These are phyloP conservation scores for Graphilbum sp. DNA, from an alignment of 2,329 filamentous ascomycete genomes.

Conservation along the genomic window DNA sequence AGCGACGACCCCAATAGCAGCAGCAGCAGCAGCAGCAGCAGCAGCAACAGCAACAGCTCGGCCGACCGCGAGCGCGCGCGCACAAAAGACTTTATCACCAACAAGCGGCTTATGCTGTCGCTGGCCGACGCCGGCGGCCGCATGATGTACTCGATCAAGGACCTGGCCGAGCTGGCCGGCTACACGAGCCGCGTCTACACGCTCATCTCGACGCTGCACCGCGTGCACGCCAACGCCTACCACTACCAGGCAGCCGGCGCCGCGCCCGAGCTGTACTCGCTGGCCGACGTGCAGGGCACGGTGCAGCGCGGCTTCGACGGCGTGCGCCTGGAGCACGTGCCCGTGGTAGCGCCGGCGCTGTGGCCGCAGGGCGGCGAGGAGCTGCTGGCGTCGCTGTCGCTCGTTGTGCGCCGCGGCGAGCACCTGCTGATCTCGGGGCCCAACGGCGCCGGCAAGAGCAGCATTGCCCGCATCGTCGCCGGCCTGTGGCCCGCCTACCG, in stretches of 20 bases:
- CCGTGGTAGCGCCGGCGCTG: constrained; percentile 73
- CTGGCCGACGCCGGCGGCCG: constrained; percentile 88
- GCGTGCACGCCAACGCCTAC: constrained; percentile 84
- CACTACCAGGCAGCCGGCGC: constrained; percentile 41
- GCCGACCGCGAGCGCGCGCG: constrained; percentile 58
- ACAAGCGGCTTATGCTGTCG: constrained; percentile 95
- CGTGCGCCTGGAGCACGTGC: constrained; percentile 82
- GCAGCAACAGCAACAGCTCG: too few species aligned
- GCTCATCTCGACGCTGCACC: constrained; percentile 83
- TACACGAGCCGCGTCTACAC: constrained; percentile 95
- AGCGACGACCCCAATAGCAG: too few species aligned
- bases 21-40: too few species aligned
- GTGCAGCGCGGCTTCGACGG: constrained; percentile 91
- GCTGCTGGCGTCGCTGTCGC: constrained; percentile 71
- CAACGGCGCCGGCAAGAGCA: constrained; percentile 87
- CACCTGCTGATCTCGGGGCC: constrained; percentile 89
- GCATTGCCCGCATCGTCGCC: constrained; percentile 73
- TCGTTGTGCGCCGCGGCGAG: constrained; percentile 80
- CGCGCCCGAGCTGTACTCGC: constrained; percentile 67
- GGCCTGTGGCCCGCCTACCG: constrained; percentile 95
- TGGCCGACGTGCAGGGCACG: constrained; percentile 85
- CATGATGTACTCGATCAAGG: constrained; percentile 99
- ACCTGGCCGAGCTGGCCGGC: constrained; percentile 84
- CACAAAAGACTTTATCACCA: constrained; percentile 98
- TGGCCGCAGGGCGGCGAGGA: constrained; percentile 88